Conservation (phyloP, 441 rosid genomes). For the Aquilaria agallochum region DNA sequence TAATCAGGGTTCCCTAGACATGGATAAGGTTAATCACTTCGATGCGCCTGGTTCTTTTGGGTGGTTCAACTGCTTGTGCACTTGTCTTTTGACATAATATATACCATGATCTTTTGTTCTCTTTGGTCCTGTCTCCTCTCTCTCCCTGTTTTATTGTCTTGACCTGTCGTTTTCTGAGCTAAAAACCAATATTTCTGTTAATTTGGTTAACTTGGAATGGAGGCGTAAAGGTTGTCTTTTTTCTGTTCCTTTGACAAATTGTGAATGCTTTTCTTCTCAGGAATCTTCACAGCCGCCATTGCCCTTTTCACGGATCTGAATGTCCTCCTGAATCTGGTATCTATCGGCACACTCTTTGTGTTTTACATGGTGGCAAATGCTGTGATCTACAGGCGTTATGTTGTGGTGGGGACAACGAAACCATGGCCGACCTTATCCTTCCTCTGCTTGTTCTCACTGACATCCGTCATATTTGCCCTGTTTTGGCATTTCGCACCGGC, state of each 20-base stretch:
- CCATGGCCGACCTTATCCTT: slow-evolving; percentile 79
- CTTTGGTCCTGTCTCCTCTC: too few species aligned
- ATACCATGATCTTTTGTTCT: too few species aligned
- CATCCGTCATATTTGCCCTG: slow-evolving; percentile 59
- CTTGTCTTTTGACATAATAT: too few species aligned
- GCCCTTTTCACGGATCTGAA: slow-evolving; percentile 77
- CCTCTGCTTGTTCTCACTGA: slow-evolving; percentile 49
- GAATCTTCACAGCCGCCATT: slow-evolving; percentile 74
- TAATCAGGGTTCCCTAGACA: slow-evolving; percentile 3
- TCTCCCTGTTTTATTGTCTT: too few species aligned
- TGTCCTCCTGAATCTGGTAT: slow-evolving; percentile 73
- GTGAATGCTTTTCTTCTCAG: slow-evolving; percentile 29
- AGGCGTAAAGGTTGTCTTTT: too few species aligned
- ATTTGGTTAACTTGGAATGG: too few species aligned
- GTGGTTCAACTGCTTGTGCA: not conserved
- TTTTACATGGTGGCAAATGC: slow-evolving; percentile 97
- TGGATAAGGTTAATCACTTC: slow-evolving; percentile 12
- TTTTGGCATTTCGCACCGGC: slow-evolving; percentile 60
- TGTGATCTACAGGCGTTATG: slow-evolving; percentile 72
- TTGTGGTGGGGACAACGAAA: slow-evolving; percentile 45
- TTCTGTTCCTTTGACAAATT: too few species aligned
- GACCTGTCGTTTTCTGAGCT: too few species aligned
- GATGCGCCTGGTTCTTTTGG: slow-evolving; percentile 12
- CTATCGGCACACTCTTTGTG: slow-evolving; percentile 88
- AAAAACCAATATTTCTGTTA: too few species aligned